Evolutionary conservation across 1,284 basidiomycete species (phyloP).

Genomic region (Kalmanozyma brasiliensis): DNA sequence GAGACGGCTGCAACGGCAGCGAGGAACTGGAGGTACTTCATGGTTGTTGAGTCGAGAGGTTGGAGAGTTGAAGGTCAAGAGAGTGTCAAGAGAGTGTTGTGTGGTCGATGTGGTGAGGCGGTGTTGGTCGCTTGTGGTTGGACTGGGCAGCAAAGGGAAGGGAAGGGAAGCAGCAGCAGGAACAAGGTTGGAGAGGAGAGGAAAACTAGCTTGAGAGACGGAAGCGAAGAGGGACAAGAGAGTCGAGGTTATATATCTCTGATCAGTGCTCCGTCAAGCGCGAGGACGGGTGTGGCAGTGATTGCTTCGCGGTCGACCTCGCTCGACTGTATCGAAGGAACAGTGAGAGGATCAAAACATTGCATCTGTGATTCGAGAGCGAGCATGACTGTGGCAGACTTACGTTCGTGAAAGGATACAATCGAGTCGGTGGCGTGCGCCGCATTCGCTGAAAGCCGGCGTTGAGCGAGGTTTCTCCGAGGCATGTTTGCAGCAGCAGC

Average conservation of each 20-base stretch:
- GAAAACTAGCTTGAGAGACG: conserved; percentile 44
- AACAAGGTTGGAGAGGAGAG: conserved; percentile 21
- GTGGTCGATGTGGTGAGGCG: conserved; percentile 14
- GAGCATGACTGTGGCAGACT: conserved; percentile 2
- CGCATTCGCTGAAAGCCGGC: conserved; percentile 39
- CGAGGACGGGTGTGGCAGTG: conserved; percentile 9
- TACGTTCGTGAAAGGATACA: conserved; percentile 11
- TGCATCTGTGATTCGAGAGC: conserved; percentile 4
- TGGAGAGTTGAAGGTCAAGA: conserved; percentile 12
- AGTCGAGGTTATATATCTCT: conserved; percentile 29
- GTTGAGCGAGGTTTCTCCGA: conserved; percentile 42
- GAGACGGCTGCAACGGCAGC: conserved; percentile 49
- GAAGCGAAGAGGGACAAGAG: conserved; percentile 2
- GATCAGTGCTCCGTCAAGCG: conserved; percentile 8
- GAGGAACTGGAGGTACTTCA: conserved; percentile 54
- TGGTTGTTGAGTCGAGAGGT: conserved; percentile 14
- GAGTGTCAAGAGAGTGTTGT: conserved; percentile 13
- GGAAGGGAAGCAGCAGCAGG: conserved; percentile 36
- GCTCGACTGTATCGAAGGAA: neutral
- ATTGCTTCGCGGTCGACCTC: no score
- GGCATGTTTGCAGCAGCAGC: conserved; percentile 32
- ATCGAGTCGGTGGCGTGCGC: conserved; percentile 19
- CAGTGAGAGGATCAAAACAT: conserved; percentile 35
- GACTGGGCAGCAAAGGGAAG: conserved; percentile 14
- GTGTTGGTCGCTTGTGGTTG: conserved; percentile 13